Percentiles rank a stretch among this genome's conserved stretches.
phyloP scores from a whole-genome alignment of 1,284 basidiomycete genomes.

The Polyporus tsugae region DNA sequence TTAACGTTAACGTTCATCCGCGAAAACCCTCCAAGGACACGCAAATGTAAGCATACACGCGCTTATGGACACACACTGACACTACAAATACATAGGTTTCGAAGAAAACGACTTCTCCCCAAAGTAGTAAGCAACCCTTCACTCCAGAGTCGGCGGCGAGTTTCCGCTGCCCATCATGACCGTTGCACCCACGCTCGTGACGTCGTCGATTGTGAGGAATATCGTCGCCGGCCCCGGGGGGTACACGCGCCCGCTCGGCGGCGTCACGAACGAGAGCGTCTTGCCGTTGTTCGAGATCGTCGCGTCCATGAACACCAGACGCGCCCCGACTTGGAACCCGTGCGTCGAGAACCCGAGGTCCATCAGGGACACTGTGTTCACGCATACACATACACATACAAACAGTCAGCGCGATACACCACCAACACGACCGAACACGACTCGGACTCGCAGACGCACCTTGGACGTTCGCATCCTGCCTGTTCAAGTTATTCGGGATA shows the following conservation, averaged over 20 bases:
- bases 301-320: constrained; percentile 56
- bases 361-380: constrained; percentile 49
- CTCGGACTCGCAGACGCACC: constrained; percentile 1
- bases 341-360: constrained; percentile 58
- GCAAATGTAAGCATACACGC: too few relatives aligned
- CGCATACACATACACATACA: background rate
- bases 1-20: too few relatives aligned
- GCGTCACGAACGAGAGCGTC: constrained; percentile 51
- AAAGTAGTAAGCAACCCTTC: background rate
- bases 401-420: constrained; percentile 7
- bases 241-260: constrained; percentile 55
- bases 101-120: too few relatives aligned
- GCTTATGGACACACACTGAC: too few relatives aligned
- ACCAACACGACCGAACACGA: background rate
- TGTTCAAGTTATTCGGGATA: constrained; percentile 32
- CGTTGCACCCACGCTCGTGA: constrained; percentile 53
- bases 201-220: constrained; percentile 57
- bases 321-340: constrained; percentile 53
- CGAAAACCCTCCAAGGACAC: too few relatives aligned
- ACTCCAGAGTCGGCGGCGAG: constrained; percentile 31
- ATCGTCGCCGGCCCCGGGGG: constrained; percentile 59
- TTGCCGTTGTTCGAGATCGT: constrained; percentile 44
- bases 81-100: too few relatives aligned
- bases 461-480: constrained; percentile 9
- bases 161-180: constrained; percentile 54